These are phyloP conservation scores for Backusella liffmaniae DNA, from an alignment of 192 early-diverging fungal genomes.

Conservation along the genomic window DNA sequence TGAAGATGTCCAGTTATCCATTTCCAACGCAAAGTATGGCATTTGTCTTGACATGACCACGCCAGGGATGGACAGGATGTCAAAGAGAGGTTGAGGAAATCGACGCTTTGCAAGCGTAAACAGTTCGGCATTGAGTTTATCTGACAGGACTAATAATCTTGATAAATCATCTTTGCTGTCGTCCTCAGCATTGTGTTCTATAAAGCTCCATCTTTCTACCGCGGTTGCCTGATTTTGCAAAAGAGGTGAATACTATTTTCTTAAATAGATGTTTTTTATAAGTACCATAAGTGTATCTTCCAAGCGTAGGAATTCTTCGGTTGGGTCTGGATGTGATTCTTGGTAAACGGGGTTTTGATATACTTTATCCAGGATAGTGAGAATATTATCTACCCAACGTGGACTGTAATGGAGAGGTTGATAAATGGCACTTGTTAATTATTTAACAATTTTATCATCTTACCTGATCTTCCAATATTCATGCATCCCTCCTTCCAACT, in stretches of 20 bases:
- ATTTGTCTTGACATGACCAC: slow-evolving; percentile 53
- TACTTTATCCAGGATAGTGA: slow-evolving; percentile 24
- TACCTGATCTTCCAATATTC: slow-evolving; percentile 37
- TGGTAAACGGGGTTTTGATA: slow-evolving; percentile 30
- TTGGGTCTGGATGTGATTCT: slow-evolving; percentile 24
- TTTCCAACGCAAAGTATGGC: slow-evolving; percentile 51
- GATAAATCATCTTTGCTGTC: slow-evolving; percentile 21
- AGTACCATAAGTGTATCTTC: slow-evolving; percentile 30
- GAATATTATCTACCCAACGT: slow-evolving; percentile 29
- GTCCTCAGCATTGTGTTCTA: slow-evolving; percentile 19
- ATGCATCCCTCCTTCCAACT: slow-evolving; percentile 28
- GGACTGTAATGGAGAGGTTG: slow-evolving; percentile 10
- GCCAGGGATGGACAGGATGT: slow-evolving; percentile 31
- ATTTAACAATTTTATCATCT: background rate
- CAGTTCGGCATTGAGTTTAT: slow-evolving; percentile 31
- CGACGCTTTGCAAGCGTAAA: slow-evolving; percentile 11
- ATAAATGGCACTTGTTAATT: too few species aligned
- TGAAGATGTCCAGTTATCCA: slow-evolving; percentile 53
- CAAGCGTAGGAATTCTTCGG: slow-evolving; percentile 13
- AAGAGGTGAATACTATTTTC: background rate
- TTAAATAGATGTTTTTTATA: background rate
- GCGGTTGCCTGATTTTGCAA: slow-evolving; percentile 22
- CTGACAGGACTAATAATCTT: slow-evolving; percentile 22
- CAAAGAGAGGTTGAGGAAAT: slow-evolving; percentile 18
- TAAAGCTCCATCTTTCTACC: slow-evolving; percentile 29